A percentile compares a stretch with the other conserved stretches of the same genome.
Conservation (phyloP, 1,284 basidiomycete species). For the Erythrobasidium hasegawianum region DNA sequence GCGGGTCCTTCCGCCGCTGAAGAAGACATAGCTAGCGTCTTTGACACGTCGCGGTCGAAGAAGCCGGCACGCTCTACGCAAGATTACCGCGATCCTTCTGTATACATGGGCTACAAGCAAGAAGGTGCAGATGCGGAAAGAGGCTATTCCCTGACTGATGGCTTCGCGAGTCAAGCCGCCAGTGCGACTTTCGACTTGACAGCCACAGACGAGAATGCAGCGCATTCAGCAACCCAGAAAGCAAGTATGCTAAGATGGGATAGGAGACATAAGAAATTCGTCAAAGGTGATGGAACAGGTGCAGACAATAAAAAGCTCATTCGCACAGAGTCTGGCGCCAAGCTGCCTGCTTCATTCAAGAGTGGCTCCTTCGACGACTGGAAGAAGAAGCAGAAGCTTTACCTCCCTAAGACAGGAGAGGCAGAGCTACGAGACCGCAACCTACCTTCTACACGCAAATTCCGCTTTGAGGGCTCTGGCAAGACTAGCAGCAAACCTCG, state of each 20-base stretch:
- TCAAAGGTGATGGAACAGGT: slow-evolving; percentile 76
- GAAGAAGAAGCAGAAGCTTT: slow-evolving; percentile 70
- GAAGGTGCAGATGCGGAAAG: slow-evolving; percentile 79
- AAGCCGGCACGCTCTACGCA: slow-evolving; percentile 48
- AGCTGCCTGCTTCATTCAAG: slow-evolving; percentile 88
- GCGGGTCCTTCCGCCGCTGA: slow-evolving; percentile 47
- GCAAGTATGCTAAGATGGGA: slow-evolving; percentile 76
- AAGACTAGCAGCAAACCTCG: slow-evolving; percentile 35
- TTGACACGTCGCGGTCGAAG: slow-evolving; percentile 53
- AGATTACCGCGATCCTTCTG: slow-evolving; percentile 72
- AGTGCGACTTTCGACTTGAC: slow-evolving; percentile 77
- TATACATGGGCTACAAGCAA: slow-evolving; percentile 88
- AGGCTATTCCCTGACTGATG: slow-evolving; percentile 74
- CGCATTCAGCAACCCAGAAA: slow-evolving; percentile 60
- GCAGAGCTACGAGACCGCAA: slow-evolving; percentile 53
- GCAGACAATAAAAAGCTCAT: slow-evolving; percentile 94
- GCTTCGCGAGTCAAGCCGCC: slow-evolving; percentile 77
- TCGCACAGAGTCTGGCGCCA: slow-evolving; percentile 83
- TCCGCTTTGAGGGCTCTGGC: slow-evolving; percentile 17
- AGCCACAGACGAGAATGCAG: slow-evolving; percentile 66
- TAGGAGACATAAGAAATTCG: slow-evolving; percentile 92
- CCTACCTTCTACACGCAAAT: slow-evolving; percentile 29
- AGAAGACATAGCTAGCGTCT: slow-evolving; percentile 54
- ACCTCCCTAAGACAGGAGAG: slow-evolving; percentile 77
- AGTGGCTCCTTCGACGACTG: slow-evolving; percentile 94